A percentile compares a stretch with the other conserved stretches of the same genome.
Evolutionary conservation across 768 basidiomycete species (phyloP).

Genomic region (Mycena pura): DNA sequence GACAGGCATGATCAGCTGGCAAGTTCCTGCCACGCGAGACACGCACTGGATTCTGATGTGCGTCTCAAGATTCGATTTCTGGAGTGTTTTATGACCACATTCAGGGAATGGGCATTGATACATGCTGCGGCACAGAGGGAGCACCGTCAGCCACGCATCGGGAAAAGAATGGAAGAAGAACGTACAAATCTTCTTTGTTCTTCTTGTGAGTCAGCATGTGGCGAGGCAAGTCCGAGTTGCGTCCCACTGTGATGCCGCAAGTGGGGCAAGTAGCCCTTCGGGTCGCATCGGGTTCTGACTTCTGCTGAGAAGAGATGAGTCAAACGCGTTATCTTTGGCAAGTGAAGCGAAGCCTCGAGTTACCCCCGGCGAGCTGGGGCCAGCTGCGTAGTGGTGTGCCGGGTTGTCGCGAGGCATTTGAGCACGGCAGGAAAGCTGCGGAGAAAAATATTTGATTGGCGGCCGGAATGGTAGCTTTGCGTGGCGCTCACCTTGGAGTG

Average conservation of each 20-base stretch:
- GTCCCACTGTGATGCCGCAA: slow-evolving; percentile 17
- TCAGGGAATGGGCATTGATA: slow-evolving; percentile 34
- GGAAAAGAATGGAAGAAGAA: not conserved
- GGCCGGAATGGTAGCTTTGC: not conserved
- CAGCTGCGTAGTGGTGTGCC: not conserved
- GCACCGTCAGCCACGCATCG: not conserved
- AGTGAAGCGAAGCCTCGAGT: slow-evolving; percentile 5
- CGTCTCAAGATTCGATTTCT: slow-evolving; percentile 41
- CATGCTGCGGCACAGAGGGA: slow-evolving; percentile 28
- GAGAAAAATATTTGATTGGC: not conserved
- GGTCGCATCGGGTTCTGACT: not conserved
- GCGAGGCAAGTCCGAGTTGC: slow-evolving; percentile 20
- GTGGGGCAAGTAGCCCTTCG: slow-evolving; percentile 17
- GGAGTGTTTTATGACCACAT: slow-evolving; percentile 37
- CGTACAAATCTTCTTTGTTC: slow-evolving; percentile 27
- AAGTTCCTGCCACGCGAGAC: no score
- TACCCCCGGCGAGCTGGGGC: not conserved
- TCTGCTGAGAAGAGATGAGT: not conserved
- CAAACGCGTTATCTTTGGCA: slow-evolving; percentile 15
- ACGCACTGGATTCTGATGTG: slow-evolving; percentile 41
- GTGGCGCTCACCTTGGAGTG: not conserved
- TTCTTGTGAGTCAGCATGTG: slow-evolving; percentile 24
- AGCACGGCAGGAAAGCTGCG: not conserved
- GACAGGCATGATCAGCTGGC: not conserved
- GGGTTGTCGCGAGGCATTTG: slow-evolving; percentile 8